Conservation (phyloP, 2,329 filamentous ascomycete genomes). For the Ceratocystis harringtonii region DNA sequence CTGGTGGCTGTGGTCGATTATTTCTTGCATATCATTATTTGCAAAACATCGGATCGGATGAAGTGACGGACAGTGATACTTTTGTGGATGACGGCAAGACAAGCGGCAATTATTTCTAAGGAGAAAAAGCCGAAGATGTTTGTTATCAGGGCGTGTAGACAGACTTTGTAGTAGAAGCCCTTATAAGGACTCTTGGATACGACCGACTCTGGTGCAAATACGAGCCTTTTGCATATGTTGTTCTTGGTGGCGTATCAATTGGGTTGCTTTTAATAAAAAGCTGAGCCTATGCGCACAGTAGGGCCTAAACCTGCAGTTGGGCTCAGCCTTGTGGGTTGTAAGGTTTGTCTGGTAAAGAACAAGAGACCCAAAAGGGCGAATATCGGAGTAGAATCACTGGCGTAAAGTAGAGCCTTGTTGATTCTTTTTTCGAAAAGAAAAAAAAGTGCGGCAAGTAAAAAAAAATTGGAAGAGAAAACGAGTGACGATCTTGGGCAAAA, state of each 20-base stretch:
- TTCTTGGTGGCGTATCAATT: neutral
- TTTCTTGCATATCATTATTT: constrained; percentile 1
- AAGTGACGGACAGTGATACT: neutral
- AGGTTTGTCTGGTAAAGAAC: neutral
- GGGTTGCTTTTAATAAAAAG: neutral
- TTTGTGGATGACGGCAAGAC: neutral
- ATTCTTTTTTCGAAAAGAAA: too few species aligned
- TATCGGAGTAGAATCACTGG: neutral
- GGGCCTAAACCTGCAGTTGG: neutral
- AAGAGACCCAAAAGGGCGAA: neutral
- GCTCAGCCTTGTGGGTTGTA: neutral
- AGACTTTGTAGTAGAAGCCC: neutral
- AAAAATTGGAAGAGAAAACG: too few species aligned
- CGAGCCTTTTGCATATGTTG: neutral
- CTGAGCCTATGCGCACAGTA: neutral
- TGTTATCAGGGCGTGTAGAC: neutral
- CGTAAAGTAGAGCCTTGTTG: neutral
- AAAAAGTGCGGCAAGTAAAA: too few species aligned
- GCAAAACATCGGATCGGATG: neutral
- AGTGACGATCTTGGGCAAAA: too few species aligned
- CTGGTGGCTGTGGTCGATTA: neutral
- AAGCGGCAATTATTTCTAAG: neutral
- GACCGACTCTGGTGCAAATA: neutral
- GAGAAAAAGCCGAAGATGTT: neutral
- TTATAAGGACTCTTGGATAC: neutral